Base-by-base conservation (phyloP, 192 early-diverging fungal species). In the Lobulomyces angularis region DNA sequence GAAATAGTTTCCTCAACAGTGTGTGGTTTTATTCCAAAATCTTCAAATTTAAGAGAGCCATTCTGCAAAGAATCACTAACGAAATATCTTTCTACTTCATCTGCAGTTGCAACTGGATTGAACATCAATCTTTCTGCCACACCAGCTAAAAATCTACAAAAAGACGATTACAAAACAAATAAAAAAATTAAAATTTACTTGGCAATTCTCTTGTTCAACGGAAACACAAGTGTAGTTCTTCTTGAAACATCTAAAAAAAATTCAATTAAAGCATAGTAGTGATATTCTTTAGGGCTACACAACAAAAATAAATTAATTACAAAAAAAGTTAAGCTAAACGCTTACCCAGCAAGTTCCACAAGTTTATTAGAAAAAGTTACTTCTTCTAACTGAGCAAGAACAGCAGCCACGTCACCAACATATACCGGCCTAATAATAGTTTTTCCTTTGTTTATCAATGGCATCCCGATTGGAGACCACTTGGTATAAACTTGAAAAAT, bases 341-440 rank as follows among this genome's bases (percentile, higher is more conserved):
- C 62, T 35, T 62, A 80, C 69, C 83, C 87, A 54, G 72, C 86
- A 22, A 97, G 75, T 66, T 97, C 94, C 43, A 84, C 85, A 17
- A 77, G 85, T 70, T 88, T 77, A 25, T 89, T 89, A 16, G 79
- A 64, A 2, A 82, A 77, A 21, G 64, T 60, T 38, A 81, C 77
- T 53, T 82, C 79, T 25, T 69, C 56, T 59, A 90, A 79, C 23
- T 62, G 52, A 41, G 80, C 78, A 44, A 97, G 74, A 26, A 77
- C 88, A 35, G 67, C 56, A 27, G 90, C 93, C 29, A 97, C 83
- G 58, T 97, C 93, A 21, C 74, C 63, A 9, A 81, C 82, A 58
- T 82, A 55, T 14, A 66, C 77, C 22, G 86, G 86, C 21, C 75
- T 59, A 27, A 82, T 51, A 44, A 64, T 74, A 24, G 83, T 75